Conservation (phyloP, 768 basidiomycete species). For the Leucogyrophana mollusca region DNA sequence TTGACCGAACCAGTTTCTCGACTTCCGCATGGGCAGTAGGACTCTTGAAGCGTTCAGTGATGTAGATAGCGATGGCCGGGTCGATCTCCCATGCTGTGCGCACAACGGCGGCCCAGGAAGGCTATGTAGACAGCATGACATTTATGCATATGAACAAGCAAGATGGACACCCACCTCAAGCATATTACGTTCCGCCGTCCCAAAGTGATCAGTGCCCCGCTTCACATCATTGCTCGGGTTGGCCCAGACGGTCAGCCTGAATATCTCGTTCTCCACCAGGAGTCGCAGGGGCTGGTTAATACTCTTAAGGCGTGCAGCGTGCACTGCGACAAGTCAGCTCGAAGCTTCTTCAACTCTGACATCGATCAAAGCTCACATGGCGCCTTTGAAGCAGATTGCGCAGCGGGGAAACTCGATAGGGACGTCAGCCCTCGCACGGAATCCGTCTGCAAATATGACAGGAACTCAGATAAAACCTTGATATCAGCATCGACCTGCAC, state of each 20-base stretch:
- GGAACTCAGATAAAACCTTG: conserved; percentile 82
- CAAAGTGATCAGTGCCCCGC: conserved; percentile 61
- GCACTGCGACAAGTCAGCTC: conserved; percentile 41
- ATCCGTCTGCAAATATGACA: conserved; percentile 75
- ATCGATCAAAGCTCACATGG: conserved; percentile 34
- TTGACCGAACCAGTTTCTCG: conserved; percentile 67
- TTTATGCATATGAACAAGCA: background rate
- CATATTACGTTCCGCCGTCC: conserved; percentile 55
- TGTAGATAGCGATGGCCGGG: conserved; percentile 78
- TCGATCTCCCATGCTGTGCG: conserved; percentile 80
- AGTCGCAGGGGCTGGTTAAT: conserved; percentile 76
- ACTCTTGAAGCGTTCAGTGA: conserved; percentile 87
- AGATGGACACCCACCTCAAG: conserved; percentile 48
- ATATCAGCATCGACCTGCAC: conserved; percentile 89
- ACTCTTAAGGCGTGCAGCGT: conserved; percentile 56
- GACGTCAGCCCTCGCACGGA: conserved; percentile 54
- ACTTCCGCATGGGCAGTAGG: conserved; percentile 69
- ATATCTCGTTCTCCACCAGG: conserved; percentile 89
- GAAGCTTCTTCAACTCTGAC: background rate
- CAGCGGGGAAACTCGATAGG: conserved; percentile 61
- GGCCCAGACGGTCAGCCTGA: conserved; percentile 82
- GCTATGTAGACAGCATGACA: conserved; percentile 32
- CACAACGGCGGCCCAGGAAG: conserved; percentile 64
- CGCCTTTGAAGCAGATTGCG: conserved; percentile 42
- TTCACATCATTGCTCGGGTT: conserved; percentile 81